Base-by-base conservation (phyloP, 2,329 filamentous ascomycete genomes). In the Pseudocercospora musae region DNA sequence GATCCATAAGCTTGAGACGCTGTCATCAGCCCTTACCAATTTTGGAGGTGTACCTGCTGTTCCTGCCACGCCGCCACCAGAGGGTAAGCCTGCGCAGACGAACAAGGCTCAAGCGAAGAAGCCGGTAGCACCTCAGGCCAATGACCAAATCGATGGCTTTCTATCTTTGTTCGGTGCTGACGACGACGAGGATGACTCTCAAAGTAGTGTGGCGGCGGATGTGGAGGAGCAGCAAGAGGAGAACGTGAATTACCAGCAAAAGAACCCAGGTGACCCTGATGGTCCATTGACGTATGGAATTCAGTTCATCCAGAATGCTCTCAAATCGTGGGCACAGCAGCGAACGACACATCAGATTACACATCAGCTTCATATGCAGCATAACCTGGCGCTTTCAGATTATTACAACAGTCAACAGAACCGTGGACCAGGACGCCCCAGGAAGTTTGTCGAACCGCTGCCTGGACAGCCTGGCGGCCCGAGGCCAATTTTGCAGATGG, bases 281-380 rank as follows among this genome's bases (percentile, higher is more conserved):
- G 64, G 63, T 4, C 66, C 70, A 23, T 65, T 75, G 4, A 66
- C 62, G 6, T 70, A 71, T 57, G 72, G 73, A 59, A 72, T 74
- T 31, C 65, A 70, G 55, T 75, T 75, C 67, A 75, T 74, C 23
- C 70, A 72, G 62, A 72, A 73, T 55, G 72, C 71, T 13, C 64
- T 75, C 59, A 71, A 70, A 42, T 74, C 71, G 5, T 74, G 72
- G 73, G 73, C 71, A 7, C 67, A 72, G 57, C 69, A 72, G 57
- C 66, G 71, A 21, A 62, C 71, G 37, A 65, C 63, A 4, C 66
- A 68, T 27, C 60, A 68, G 42, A 68, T 65, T 27, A 59, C 57
- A 25, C 52, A 66, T 20, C 62, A 70, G 33, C 62, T 66, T 18
- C 66, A 69, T n/a, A 61, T 65, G 27, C 58, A 66, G 42, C 64